These are phyloP conservation scores for Chlorella ohadii DNA, from an alignment of 139 green algal genomes.

Conservation along the genomic window DNA sequence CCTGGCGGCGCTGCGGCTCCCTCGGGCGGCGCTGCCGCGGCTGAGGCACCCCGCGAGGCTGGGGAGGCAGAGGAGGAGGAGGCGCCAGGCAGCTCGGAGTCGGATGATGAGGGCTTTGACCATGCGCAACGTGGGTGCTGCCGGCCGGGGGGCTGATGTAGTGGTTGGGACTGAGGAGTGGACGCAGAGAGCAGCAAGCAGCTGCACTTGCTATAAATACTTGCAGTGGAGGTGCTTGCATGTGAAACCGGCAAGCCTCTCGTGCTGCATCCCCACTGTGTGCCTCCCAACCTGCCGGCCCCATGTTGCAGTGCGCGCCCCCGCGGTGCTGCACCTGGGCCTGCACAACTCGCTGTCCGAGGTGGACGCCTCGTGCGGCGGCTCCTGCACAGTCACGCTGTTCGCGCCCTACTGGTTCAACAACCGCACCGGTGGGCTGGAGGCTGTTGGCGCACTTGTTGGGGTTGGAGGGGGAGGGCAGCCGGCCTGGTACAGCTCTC, in stretches of 20 bases:
- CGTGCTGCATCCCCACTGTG: too few species aligned
- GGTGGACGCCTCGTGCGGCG: not conserved
- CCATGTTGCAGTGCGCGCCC: slow-evolving; percentile 38
- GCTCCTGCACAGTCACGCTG: slow-evolving; percentile 62
- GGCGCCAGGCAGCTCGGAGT: not conserved
- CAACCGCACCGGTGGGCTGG: slow-evolving; percentile 69
- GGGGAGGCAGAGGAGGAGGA: too few species aligned
- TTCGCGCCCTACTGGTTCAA: slow-evolving; percentile 82
- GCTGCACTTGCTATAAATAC: too few species aligned
- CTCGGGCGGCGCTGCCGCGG: too few species aligned
- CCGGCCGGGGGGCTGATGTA: not conserved
- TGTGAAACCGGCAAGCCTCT: too few species aligned
- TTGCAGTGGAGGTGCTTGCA: too few species aligned
- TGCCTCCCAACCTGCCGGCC: not conserved
- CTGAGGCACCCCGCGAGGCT: too few species aligned
- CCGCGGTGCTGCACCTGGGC: slow-evolving; percentile 59
- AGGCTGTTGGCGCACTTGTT: not conserved
- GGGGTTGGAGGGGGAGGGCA: too few species aligned
- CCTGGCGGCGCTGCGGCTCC: too few species aligned
- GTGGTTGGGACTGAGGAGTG: too few species aligned
- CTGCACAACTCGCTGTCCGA: slow-evolving; percentile 67
- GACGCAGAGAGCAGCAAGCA: too few species aligned
- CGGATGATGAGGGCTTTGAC: not conserved
- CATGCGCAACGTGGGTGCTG: slow-evolving; percentile 12
- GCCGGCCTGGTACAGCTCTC: too few species aligned